phyloP scores from a whole-genome alignment of 2,329 filamentous ascomycete species.

The Ophiostoma perfectum region DNA sequence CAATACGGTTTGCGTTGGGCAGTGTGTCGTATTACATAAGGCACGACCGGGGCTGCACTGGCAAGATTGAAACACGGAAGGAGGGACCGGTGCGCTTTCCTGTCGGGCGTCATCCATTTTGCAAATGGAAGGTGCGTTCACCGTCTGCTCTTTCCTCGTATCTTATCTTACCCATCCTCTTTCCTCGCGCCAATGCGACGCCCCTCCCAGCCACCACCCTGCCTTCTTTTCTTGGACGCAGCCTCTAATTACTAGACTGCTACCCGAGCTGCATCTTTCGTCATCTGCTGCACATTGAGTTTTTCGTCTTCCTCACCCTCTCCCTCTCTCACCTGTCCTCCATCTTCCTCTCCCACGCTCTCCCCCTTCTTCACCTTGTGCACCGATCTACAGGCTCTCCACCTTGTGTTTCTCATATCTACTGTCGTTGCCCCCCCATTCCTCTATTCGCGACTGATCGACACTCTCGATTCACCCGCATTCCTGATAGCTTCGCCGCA shows the following conservation, averaged over 20 bases:
- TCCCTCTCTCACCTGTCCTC: not conserved
- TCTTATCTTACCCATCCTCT: not conserved
- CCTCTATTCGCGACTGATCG: slow-evolving; percentile 15
- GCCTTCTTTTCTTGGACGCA: slow-evolving; percentile 1
- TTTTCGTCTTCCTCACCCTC: not conserved
- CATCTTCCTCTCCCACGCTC: not conserved
- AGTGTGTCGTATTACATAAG: slow-evolving; percentile 8
- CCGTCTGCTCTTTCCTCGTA: not conserved
- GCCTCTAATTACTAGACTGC: slow-evolving; percentile 5
- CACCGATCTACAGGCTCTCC: slow-evolving; percentile 2
- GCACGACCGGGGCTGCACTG: not conserved
- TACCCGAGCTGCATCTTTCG: slow-evolving; percentile 12
- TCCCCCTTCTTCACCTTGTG: not conserved
- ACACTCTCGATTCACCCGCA: slow-evolving; percentile 14
- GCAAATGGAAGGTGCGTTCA: not conserved
- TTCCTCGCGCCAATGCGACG: not conserved
- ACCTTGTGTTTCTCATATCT: slow-evolving; percentile 2
- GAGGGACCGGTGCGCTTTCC: not conserved
- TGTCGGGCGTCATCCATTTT: slow-evolving; percentile 1
- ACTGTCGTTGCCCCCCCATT: not conserved
- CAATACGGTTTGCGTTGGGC: not conserved
- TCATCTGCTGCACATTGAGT: not conserved
- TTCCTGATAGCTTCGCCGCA: slow-evolving; percentile 14
- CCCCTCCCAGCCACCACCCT: slow-evolving; percentile 9
- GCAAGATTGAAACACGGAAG: not conserved